phyloP scores from a whole-genome alignment of 1,284 basidiomycete species.

The Tilletiaria anomala region DNA sequence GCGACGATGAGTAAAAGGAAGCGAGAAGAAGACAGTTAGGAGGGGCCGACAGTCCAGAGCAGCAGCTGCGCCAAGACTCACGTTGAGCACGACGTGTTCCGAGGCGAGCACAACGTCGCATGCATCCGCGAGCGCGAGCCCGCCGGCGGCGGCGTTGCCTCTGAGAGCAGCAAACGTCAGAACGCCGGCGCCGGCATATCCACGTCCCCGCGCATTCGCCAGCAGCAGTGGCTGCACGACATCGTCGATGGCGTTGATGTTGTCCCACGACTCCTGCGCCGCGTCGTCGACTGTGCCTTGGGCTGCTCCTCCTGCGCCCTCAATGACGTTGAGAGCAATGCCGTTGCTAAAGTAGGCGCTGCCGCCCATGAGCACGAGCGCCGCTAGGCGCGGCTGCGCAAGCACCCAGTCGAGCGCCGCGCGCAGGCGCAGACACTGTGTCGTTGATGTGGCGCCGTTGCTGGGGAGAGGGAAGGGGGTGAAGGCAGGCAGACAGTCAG shows the following conservation, averaged over 20 bases:
- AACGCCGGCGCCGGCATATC: too few relatives aligned
- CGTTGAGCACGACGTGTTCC: constrained; percentile 42
- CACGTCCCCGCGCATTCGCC: too few relatives aligned
- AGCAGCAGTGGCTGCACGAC: constrained; percentile 35
- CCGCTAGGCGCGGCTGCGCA: constrained; percentile 35
- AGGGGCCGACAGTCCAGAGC: too few relatives aligned
- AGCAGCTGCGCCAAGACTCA: too few relatives aligned
- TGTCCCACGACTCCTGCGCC: constrained; percentile 42
- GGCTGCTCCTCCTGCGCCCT: too few relatives aligned
- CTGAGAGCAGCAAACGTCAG: constrained; percentile 43
- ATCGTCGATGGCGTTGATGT: constrained; percentile 42
- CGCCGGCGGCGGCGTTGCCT: constrained; percentile 44
- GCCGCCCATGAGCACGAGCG: constrained; percentile 41
- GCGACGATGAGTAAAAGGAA: too few relatives aligned
- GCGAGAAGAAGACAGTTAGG: too few relatives aligned
- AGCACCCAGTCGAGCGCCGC: constrained; percentile 40
- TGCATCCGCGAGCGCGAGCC: constrained; percentile 43
- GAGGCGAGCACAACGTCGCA: constrained; percentile 42
- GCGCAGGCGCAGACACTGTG: constrained; percentile 41
- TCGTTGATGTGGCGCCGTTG: constrained; percentile 43
- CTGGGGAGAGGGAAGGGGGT: too few relatives aligned
- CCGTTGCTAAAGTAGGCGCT: constrained; percentile 43
- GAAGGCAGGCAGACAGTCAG: too few relatives aligned
- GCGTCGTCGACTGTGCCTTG: too few relatives aligned
- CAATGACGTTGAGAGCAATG: constrained; percentile 44